Evolutionary conservation across 2,329 filamentous ascomycete species (phyloP).

Genomic region (Aspergillus brunneoviolaceus): DNA sequence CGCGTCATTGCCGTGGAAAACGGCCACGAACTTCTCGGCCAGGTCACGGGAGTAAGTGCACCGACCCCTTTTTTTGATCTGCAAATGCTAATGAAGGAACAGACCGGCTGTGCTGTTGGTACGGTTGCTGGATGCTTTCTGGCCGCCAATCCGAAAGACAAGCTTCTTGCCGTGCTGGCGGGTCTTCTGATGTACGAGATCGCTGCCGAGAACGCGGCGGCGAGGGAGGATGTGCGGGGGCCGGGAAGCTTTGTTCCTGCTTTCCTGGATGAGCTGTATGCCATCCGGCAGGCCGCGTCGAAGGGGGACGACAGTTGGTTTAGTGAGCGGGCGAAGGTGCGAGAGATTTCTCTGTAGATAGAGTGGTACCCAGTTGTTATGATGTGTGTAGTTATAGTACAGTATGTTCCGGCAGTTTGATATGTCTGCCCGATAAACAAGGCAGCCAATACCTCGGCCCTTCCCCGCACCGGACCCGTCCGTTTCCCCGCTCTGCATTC

Average conservation of each 20-base stretch:
- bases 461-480: slow-evolving; percentile 2
- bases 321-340: slow-evolving; percentile 37
- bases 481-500: slow-evolving; percentile 2
- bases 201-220: slow-evolving; percentile 67
- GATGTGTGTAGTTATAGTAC: neutral
- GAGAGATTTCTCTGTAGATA: slow-evolving; percentile 29
- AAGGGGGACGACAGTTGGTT: slow-evolving; percentile 38
- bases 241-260: slow-evolving; percentile 84
- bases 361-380: neutral
- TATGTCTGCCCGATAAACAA: neutral
- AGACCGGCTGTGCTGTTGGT: slow-evolving; percentile 80
- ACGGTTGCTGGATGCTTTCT: slow-evolving; percentile 76
- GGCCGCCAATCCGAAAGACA: slow-evolving; percentile 62
- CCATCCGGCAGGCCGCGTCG: slow-evolving; percentile 36
- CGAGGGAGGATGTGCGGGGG: slow-evolving; percentile 63
- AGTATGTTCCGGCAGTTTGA: no score
- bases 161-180: slow-evolving; percentile 70
- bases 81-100: neutral
- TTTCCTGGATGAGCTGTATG: slow-evolving; percentile 71
- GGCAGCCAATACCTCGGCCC: neutral
- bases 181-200: slow-evolving; percentile 76
- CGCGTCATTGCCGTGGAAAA: slow-evolving; percentile 70
- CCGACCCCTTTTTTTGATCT: neutral
- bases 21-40: slow-evolving; percentile 63
- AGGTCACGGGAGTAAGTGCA: slow-evolving; percentile 44